Percentiles rank a stretch among this genome's conserved stretches.
Evolutionary conservation across 805 yeast genomes (phyloP).

Genomic region (Lipomyces starkeyi): DNA sequence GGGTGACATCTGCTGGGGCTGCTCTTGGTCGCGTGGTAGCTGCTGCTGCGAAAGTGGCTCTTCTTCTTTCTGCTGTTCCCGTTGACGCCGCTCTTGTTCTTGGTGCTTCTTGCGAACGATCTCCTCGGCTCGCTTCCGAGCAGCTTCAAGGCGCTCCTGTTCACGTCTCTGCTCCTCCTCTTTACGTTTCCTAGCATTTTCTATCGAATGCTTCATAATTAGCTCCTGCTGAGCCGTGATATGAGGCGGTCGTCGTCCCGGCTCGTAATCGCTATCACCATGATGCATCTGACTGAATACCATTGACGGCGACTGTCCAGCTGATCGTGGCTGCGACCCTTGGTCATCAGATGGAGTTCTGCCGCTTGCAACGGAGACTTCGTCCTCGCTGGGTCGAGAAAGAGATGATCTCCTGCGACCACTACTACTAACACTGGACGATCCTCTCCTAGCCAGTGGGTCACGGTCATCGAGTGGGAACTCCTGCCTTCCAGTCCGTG

Average conservation of each 20-base stretch:
- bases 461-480: neutral
- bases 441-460: neutral
- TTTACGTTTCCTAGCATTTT: constrained; percentile 46
- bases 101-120: constrained; percentile 39
- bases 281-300: constrained; percentile 19
- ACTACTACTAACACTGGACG: constrained; percentile 21
- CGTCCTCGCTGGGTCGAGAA: constrained; percentile 5
- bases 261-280: constrained; percentile 3
- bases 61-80: neutral
- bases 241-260: constrained; percentile 18
- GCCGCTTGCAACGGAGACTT: constrained; percentile 2
- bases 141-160: constrained; percentile 42
- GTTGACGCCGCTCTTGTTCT: constrained; percentile 31
- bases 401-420: constrained; percentile 8
- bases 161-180: constrained; percentile 46
- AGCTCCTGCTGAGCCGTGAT: constrained; percentile 44
- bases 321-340: constrained; percentile 12
- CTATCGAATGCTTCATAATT: constrained; percentile 45
- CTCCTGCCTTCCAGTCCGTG: constrained; percentile 7
- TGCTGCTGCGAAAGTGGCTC: neutral
- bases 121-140: constrained; percentile 44
- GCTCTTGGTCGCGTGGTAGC: neutral
- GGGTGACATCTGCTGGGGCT: neutral
- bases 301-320: constrained; percentile 19
- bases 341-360: constrained; percentile 5